phyloP scores from a whole-genome alignment of 129 eudicot species.

The Pittosporum tobira region DNA sequence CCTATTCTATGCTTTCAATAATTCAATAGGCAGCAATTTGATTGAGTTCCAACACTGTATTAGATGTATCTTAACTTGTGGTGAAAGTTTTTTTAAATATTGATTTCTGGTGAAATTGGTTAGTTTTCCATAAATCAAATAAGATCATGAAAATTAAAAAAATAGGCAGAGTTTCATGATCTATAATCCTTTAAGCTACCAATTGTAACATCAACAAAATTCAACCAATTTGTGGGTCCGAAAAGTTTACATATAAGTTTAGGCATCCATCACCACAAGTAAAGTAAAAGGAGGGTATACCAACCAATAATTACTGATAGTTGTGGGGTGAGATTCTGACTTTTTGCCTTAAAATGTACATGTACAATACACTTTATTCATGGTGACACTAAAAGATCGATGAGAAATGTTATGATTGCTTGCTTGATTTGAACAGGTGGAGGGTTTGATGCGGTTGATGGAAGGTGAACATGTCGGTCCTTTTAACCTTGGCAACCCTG shows the following conservation, averaged over 20 bases:
- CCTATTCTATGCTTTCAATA: too few relatives aligned
- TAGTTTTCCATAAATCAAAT: too few relatives aligned
- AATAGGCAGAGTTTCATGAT: too few relatives aligned
- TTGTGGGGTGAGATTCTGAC: conserved; percentile 2
- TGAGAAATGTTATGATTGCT: not conserved
- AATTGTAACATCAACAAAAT: not conserved
- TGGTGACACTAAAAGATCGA: not conserved
- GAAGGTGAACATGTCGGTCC: conserved; percentile 91
- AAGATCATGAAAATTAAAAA: too few relatives aligned
- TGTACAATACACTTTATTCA: not conserved
- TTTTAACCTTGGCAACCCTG: conserved; percentile 85
- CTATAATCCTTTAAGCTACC: too few relatives aligned
- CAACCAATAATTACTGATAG: not conserved
- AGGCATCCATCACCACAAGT: not conserved
- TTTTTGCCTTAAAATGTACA: not conserved
- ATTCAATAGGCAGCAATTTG: too few relatives aligned
- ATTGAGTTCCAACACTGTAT: too few relatives aligned
- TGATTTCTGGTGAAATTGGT: too few relatives aligned
- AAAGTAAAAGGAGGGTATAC: not conserved
- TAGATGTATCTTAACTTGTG: too few relatives aligned
- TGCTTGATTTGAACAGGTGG: conserved; percentile 40
- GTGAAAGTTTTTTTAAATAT: too few relatives aligned
- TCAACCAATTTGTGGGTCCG: not conserved
- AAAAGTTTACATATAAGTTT: not conserved
- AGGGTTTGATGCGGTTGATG: conserved; percentile 79